Base-by-base conservation (phyloP, 2,329 filamentous ascomycete genomes). In the Cercospora janseana region DNA sequence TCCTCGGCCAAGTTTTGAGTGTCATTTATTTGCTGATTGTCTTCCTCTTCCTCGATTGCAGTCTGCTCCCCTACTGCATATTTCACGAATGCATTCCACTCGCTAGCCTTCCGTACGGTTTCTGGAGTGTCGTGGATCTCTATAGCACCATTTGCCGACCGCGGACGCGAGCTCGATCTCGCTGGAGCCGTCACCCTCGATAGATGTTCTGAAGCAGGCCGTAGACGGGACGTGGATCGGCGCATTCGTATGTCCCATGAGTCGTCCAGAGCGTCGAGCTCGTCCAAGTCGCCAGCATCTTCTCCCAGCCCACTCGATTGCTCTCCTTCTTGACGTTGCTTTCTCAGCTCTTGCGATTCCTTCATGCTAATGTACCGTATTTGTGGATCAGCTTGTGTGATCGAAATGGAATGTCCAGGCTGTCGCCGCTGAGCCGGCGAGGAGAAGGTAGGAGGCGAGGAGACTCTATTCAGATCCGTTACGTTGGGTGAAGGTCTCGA, bases 401-500 rank as follows among this genome's bases (percentile, higher is more conserved):
- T 38, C 26, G 32, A n/a, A 8, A 18, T n/a, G 18, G 24, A 9
- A 29, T 12, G 16, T n/a, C 23, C 32, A 28, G 15, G 44, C 34
- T 15, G 24, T n/a, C 23, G 23, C 15, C 26, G 34, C 12, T 38
- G 32, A 12, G 29, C 26, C 6, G 44, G 44, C 13, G 44, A 47
- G 12, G 44, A 38, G 44, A 47, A 47, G 5, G 24, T 3, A 59
- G 63, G 54, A 5, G 71, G 69, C 34, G 72, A 72, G 6, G 71
- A 51, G 60, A 66, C 29, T 15, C 24, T 16, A 8, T 56, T 43
- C 2, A 40, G 45, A 7, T 42, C 54, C 41, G 26, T 62, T 56
- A 73, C 66, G 46, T 73, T 72, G 4, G 74, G 74, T 13, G 72
- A 75, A 2, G 73, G 74, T 15, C 73, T 70, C 27, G 70, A 69